Evolutionary conservation across 169 alveolate genomes (phyloP), one percentile per base, ranked within the genome.

Genomic region (Eimeria maxima): DNA sequence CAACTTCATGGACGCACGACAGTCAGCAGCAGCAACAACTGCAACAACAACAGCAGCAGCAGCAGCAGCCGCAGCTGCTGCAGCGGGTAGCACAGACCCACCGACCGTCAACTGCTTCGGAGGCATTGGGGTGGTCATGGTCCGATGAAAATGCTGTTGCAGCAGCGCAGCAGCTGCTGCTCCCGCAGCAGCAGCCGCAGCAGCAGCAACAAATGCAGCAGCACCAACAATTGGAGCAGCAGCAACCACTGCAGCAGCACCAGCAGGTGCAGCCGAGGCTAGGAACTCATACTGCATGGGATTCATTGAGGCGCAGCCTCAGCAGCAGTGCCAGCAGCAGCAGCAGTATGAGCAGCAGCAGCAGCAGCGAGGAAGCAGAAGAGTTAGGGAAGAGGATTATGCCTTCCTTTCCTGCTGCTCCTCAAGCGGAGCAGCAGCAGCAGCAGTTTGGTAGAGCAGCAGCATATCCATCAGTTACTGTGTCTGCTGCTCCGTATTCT

Each of bases 81-180:
- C 91, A 81, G 73, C 89, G 89, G 24, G 89, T 45, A 14, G 8
- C 18, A 67, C 91, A 81, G 4, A 29, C 45, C 27, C 53, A 81
- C 29, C 69, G 91, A 29, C 91, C 91, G 27, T 81, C 91, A 24
- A 20, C 73, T n/a, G 53, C 91, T n/a, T 81, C 91, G 0, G 91
- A 81, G 74, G 91, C 73, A 22, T 20, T 81, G 33, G 91, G 73
- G 20, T 81, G 91, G 91, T 81, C 91, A 22, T 81, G 91, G 91
- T 81, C 91, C 0, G 91, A 81, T 53, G 91, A 81, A 53, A 74
- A 38, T 0, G 91, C 91, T 24, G 91, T 53, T 74, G 91, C 91
- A 81, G 91, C 91, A 47, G 73, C 27, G 74, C 91, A 81, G 74
- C 91, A 81, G 74, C 91, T 81, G 74, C 91, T 81, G 91, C 91